phyloP scores from a whole-genome alignment of 148 eudicot genomes.

The Camellia japonica region DNA sequence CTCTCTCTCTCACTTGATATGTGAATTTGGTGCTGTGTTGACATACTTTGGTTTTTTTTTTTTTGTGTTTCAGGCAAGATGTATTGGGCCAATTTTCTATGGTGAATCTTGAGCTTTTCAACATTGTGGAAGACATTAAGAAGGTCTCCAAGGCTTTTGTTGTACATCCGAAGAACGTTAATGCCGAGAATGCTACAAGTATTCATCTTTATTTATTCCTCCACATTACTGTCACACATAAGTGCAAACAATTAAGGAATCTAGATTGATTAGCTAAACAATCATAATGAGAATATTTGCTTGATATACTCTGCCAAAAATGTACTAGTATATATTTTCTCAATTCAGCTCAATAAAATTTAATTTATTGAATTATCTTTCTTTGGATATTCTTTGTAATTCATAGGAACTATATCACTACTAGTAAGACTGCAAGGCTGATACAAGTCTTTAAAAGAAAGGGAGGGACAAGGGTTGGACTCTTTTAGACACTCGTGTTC shows the following conservation, averaged over 20 bases:
- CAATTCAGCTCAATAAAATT: background rate
- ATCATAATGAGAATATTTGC: too few relatives aligned
- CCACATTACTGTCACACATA: background rate
- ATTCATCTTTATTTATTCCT: constrained; percentile 23
- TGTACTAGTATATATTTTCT: background rate
- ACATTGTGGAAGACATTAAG: constrained; percentile 89
- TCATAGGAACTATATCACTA: background rate
- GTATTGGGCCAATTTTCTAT: constrained; percentile 81
- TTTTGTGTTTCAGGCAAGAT: constrained; percentile 66
- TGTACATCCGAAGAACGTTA: constrained; percentile 88
- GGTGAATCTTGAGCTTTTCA: constrained; percentile 93
- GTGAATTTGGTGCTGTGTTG: background rate
- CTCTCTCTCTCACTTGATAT: background rate
- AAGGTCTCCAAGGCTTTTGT: constrained; percentile 96
- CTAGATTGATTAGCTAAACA: background rate
- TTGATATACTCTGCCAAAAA: background rate
- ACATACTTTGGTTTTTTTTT: background rate
- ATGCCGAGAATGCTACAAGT: constrained; percentile 87
- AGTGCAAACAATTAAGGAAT: background rate
- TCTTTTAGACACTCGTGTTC: too few relatives aligned
- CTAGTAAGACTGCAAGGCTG: background rate
- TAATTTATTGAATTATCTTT: background rate
- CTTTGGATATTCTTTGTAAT: background rate
- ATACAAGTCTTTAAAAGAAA: background rate
- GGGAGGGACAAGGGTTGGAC: background rate